Evolutionary conservation across 140 eudicot species (phyloP).

Genomic region (Erigeron philadelphicus): DNA sequence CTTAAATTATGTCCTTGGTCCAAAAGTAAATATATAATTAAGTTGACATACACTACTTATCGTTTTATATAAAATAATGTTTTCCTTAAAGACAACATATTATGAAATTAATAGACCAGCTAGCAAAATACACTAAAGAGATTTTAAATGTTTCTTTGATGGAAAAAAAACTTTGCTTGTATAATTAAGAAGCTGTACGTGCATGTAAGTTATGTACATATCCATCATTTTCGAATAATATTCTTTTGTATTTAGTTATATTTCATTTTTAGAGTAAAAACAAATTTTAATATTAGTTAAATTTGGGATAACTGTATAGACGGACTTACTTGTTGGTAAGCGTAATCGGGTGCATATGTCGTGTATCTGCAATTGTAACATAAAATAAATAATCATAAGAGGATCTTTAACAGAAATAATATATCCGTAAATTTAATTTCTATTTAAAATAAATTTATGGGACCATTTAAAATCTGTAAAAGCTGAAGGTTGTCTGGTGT

Average conservation of each 20-base stretch:
- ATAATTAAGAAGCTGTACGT: too few species aligned
- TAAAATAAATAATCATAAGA: background rate
- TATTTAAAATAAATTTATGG: slow-evolving; percentile 13
- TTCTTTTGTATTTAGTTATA: too few species aligned
- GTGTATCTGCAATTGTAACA: slow-evolving; percentile 32
- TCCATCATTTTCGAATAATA: too few species aligned
- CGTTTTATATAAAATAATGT: too few species aligned
- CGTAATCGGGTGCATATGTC: slow-evolving; percentile 37
- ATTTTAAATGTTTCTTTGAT: background rate
- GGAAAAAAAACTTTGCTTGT: too few species aligned
- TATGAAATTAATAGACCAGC: too few species aligned
- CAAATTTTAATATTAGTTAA: background rate
- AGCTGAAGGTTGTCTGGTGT: slow-evolving; percentile 46
- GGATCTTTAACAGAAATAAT: background rate
- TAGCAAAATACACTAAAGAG: too few species aligned
- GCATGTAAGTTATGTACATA: too few species aligned
- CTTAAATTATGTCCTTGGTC: background rate
- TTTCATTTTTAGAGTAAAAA: too few species aligned
- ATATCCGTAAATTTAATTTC: background rate
- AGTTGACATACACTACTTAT: background rate
- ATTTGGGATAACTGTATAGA: background rate
- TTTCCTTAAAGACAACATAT: too few species aligned
- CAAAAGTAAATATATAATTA: background rate
- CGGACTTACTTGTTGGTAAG: slow-evolving; percentile 41
- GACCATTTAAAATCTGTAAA: slow-evolving; percentile 40